Evolutionary conservation across 1,284 basidiomycete species (phyloP).

Genomic region (Leccinum griseonigrum): DNA sequence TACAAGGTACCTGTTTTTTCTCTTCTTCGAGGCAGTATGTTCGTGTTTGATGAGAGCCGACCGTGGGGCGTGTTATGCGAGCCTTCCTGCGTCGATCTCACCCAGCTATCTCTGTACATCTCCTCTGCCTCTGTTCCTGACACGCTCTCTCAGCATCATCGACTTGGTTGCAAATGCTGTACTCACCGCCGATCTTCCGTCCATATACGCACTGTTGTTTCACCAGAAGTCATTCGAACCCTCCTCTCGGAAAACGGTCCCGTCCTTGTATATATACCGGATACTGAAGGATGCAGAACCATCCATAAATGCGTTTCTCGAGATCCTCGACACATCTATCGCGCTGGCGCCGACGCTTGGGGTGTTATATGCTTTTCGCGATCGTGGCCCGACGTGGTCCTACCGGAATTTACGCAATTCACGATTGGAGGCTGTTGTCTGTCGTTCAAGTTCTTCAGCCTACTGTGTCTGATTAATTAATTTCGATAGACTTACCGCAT

Average conservation of each 20-base stretch:
- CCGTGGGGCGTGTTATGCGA: slow-evolving; percentile 13
- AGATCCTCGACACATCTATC: slow-evolving; percentile 66
- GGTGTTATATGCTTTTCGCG: slow-evolving; percentile 52
- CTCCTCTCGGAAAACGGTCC: slow-evolving; percentile 43
- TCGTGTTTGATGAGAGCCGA: slow-evolving; percentile 11
- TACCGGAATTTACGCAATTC: slow-evolving; percentile 62
- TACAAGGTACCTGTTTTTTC: slow-evolving; percentile 42
- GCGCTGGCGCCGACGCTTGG: slow-evolving; percentile 65
- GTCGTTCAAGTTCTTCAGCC: neutral
- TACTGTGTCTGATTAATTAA: neutral
- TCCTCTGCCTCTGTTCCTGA: slow-evolving; percentile 33
- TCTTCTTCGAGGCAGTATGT: neutral
- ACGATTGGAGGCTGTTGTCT: slow-evolving; percentile 47
- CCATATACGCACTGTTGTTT: slow-evolving; percentile 57
- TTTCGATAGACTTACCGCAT: slow-evolving; percentile 54
- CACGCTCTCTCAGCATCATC: slow-evolving; percentile 38
- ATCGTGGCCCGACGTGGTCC: slow-evolving; percentile 54
- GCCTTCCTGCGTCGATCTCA: slow-evolving; percentile 24
- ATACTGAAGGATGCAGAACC: slow-evolving; percentile 64
- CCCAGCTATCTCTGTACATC: slow-evolving; percentile 27
- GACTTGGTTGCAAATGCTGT: slow-evolving; percentile 54
- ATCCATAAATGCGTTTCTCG: slow-evolving; percentile 67
- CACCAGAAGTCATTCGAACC: slow-evolving; percentile 40
- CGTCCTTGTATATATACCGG: slow-evolving; percentile 59
- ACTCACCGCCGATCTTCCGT: slow-evolving; percentile 44